Conservation (phyloP, 140 eudicot genomes). For the Stevia rebaudiana region DNA sequence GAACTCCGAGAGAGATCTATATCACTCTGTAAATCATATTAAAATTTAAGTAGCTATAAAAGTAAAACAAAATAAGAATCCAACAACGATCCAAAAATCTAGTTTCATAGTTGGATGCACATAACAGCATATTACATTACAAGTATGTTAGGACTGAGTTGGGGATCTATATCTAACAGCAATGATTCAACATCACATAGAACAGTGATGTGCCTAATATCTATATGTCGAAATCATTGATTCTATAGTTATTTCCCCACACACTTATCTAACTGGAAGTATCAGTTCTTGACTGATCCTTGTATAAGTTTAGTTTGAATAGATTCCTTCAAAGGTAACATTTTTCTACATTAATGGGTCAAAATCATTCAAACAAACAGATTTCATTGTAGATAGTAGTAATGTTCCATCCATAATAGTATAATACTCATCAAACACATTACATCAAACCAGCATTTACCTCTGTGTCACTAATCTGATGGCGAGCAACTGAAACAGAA, state of each 20-base stretch:
- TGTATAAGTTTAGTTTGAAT: constrained; percentile 2
- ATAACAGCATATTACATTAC: not conserved
- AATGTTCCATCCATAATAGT: not conserved
- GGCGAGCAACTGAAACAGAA: constrained; percentile 69
- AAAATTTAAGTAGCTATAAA: constrained; percentile 6
- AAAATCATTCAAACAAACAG: constrained; percentile 1
- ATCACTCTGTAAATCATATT: constrained; percentile 54
- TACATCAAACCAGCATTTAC: not conserved
- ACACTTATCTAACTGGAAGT: not conserved
- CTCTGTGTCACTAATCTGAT: constrained; percentile 38
- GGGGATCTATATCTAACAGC: no score
- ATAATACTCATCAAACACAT: not conserved
- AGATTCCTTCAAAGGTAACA: not conserved
- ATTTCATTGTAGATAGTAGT: not conserved
- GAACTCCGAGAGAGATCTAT: constrained; percentile 40
- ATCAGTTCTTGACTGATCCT: not conserved
- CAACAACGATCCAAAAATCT: not conserved
- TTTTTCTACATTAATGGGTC: not conserved
- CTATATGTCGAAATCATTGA: not conserved
- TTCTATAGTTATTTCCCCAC: not conserved
- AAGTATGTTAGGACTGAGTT: no score
- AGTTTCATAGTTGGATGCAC: not conserved
- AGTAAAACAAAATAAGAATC: constrained; percentile 2
- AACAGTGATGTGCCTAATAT: not conserved
- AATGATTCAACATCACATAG: not conserved